Base-by-base conservation (phyloP, 2,329 filamentous ascomycete genomes). In the Cytospora piceicola region DNA sequence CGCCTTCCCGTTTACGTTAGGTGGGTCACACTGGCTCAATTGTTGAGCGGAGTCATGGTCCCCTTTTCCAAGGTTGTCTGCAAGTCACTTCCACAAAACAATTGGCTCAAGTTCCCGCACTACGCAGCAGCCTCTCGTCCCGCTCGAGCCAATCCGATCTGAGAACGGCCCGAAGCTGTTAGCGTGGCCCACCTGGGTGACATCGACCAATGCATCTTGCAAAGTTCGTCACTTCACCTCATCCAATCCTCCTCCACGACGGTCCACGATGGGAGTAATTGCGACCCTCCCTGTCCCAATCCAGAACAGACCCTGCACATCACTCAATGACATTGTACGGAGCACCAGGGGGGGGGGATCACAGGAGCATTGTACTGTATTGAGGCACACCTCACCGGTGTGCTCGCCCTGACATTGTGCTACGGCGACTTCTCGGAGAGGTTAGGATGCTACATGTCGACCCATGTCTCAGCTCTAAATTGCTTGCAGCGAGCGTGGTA, bases 71-170 rank as follows among this genome's bases (percentile, higher is more conserved):
- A 46, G 46, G 46, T 49, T 64, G 56, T 57, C 51, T 57, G 54
- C 57, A 66, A 20, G 66, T 39, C 59, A 42, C 36, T 63, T 59
- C 52, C 46, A 51, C 52, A 46, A 15, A 24, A 20, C 24, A 34
- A 68, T 68, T 68, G 66, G 66, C 42, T 59, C 30, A 29, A 32
- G 32, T 39, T 57, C 53, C 53, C 53, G 61, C 46, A 55, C 61
- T 63, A 55, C 61, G 61, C 53, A 63, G 61, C 46, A 63, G 61
- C 53, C 51, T 52, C 61, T 29, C 56, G 61, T 57, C 53, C 61
- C 61, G 61, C 61, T 58, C 61, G 61, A 63, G 61, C 61, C 61
- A 63, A 63, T 63, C 61, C 61, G 61, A 63, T 63, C 61, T 63
- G 56, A 63, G 61, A 63, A 63, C 61, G 61, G 61, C 61, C 61